Base-by-base conservation (phyloP, 495 filamentous ascomycete species). In the Daldinia vernicosa region DNA sequence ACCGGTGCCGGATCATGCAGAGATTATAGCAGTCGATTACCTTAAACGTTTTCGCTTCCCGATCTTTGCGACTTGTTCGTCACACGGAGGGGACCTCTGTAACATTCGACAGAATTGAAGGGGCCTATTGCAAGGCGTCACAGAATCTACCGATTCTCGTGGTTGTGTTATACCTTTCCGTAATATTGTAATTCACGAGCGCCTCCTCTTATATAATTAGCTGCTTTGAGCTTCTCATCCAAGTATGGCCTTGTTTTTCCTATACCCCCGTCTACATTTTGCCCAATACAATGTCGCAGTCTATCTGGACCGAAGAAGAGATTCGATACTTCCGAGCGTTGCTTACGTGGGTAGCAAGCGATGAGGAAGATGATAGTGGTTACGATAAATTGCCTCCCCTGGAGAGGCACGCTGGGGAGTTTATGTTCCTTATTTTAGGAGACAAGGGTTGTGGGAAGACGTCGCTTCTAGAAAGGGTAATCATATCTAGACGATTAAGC, bases 401-500 rank as follows among this genome's bases (percentile, higher is more conserved):
- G 40, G 68, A 74, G 30, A 60, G 60, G n/a, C 63, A 75, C 9
- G 71, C 65, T 0, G 78, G 77, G 17, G 77, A 83, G 51, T 80
- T 84, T 66, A 76, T 77, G 55, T 64, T 84, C 26, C 71, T 84
- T 15, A 74, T 84, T 27, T 66, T 84, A 19, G 82, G 82, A 26
- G 77, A 72, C 0, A 78, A 80, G 11, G 80, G 78, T 0, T 75
- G 74, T 50, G 81, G 82, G 14, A 84, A 84, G 70, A 82, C 81
- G 2, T 74, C 80, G 12, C 72, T 84, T 12, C 63, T 84, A 4
- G 81, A 79, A 0, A 74, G 74, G 60, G 82, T 83, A 77, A 57
- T 51, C 19, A 7, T 15, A 11, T 17, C 40, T 40, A 6, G 61
- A 32, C 40, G n/a, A 28, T 17, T n/a, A 26, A 33, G 24, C 40